Evolutionary conservation across 495 filamentous ascomycete genomes (phyloP).

Genomic region (Hypoxylon perforatum): DNA sequence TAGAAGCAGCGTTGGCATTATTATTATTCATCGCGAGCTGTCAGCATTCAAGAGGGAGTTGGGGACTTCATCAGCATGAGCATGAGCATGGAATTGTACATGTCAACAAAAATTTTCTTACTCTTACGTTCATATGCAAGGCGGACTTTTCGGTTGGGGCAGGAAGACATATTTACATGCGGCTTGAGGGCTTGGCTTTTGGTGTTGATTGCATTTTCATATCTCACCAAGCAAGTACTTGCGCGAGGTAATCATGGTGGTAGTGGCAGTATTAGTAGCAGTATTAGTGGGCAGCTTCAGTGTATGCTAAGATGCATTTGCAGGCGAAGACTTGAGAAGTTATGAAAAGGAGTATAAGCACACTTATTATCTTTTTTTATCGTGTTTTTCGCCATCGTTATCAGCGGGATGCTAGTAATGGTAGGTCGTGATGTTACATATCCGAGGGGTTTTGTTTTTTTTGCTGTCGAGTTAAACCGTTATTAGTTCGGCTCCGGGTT

Average conservation of each 20-base stretch:
- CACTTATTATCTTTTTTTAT: slow-evolving; percentile 4
- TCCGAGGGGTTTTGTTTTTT: slow-evolving; percentile 14
- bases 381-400: slow-evolving; percentile 16
- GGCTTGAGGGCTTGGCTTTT: no score
- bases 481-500: slow-evolving; percentile 17
- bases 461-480: slow-evolving; percentile 8
- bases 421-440: slow-evolving; percentile 10
- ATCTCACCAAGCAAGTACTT: neutral
- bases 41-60: slow-evolving; percentile 1
- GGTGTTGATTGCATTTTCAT: no score
- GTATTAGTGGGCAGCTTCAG: neutral
- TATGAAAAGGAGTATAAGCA: slow-evolving; percentile 1
- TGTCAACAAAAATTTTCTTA: slow-evolving; percentile 26
- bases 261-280: neutral
- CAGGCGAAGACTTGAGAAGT: neutral
- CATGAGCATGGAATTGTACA: slow-evolving; percentile 31
- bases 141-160: neutral
- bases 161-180: no score
- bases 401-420: slow-evolving; percentile 24
- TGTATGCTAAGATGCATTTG: neutral
- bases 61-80: no score
- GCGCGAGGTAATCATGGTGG: neutral
- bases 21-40: slow-evolving; percentile 16
- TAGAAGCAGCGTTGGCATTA: slow-evolving; percentile 20
- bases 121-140: slow-evolving; percentile 22